Evolutionary conservation across 225 moss, liverwort and hornwort species (phyloP), one percentile per base, ranked within the genome.

Genomic region (Climacium dendroides): DNA sequence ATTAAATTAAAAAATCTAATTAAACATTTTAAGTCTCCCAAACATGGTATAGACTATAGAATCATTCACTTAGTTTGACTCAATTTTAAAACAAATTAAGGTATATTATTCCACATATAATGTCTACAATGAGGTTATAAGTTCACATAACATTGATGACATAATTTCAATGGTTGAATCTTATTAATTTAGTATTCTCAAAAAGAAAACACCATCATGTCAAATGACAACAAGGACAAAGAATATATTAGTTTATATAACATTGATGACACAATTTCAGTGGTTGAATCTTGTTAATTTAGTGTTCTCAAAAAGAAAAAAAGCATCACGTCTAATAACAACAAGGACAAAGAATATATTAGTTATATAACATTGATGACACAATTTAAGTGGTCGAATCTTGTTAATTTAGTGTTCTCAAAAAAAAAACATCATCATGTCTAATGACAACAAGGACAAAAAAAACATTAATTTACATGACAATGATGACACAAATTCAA

Each of bases 11-110:
- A 45, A 29, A 29, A 47, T 30, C 11, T 11, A 47, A 47, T 73
- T 18, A 47, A 1, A 0, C 10, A 45, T 0, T 28, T 3, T 10
- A 28, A 45, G 10, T 45, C 0, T 72, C 0, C 10, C 45, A 10
- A 17, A 28, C 1, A 6, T 3, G 28, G 28, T 41, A 9, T 9
- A 15, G 26, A 70, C 15, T 70, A 15, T 25, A 37, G 3, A 45
- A 18, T 41, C 41, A 70, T 41, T 70, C 5, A 26, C 26, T 70
- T 41, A 0, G 0, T 70, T 70, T 70, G 41, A 25, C 5, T 24
- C 8, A 41, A 70, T 14, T 41, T 4, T 70, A 4, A 28, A 17
- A 17, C 1, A 0, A 29, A 45, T 8, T 45, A 45, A 3, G 6
- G 0, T 16, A 72, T 29, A 2, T 29, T 45, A 6, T 28, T 0